Percentiles rank a stretch among this genome's conserved stretches.
Evolutionary conservation across 768 basidiomycete species (phyloP).

Genomic region (Lactarius trivialis): DNA sequence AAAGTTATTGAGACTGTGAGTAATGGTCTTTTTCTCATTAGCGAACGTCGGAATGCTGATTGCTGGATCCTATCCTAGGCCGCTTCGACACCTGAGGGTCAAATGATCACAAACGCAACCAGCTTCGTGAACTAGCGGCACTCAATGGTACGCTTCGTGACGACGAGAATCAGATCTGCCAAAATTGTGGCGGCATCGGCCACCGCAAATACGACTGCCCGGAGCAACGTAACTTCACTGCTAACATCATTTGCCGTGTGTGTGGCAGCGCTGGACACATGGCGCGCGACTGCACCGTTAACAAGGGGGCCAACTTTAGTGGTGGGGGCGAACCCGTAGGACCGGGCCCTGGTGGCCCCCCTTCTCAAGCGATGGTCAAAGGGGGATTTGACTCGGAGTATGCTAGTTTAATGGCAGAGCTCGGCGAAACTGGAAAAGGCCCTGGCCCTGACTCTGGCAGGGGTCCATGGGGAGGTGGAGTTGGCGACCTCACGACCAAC

Average conservation of each 20-base stretch:
- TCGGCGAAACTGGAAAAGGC: constrained; percentile 74
- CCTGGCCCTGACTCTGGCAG: constrained; percentile 47
- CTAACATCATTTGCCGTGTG: constrained; percentile 98
- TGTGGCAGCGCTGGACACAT: constrained; percentile 99
- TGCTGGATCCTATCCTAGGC: constrained; percentile 48
- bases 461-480: constrained; percentile 54
- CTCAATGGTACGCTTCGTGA: constrained; percentile 98
- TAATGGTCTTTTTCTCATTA: constrained; percentile 15
- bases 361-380: constrained; percentile 47
- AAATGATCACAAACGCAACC: constrained; percentile 99
- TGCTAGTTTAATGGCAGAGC: constrained; percentile 93
- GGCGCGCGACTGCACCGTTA: constrained; percentile 95
- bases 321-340: constrained; percentile 11
- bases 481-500: constrained; percentile 46
- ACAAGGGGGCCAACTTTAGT: constrained; percentile 47
- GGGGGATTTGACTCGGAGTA: constrained; percentile 97
- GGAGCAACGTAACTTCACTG: constrained; percentile 96
- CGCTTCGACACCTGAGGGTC: constrained; percentile 97
- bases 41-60: constrained; percentile 4
- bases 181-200: constrained; percentile 90
- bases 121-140: constrained; percentile 94
- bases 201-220: constrained; percentile 99
- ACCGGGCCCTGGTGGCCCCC: constrained; percentile 51
- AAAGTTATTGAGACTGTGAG: constrained; percentile 94
- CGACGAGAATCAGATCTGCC: constrained; percentile 99